Base-by-base conservation (phyloP, 108 stramenopile genomes). In the Pseudonitzschia multistriata region DNA sequence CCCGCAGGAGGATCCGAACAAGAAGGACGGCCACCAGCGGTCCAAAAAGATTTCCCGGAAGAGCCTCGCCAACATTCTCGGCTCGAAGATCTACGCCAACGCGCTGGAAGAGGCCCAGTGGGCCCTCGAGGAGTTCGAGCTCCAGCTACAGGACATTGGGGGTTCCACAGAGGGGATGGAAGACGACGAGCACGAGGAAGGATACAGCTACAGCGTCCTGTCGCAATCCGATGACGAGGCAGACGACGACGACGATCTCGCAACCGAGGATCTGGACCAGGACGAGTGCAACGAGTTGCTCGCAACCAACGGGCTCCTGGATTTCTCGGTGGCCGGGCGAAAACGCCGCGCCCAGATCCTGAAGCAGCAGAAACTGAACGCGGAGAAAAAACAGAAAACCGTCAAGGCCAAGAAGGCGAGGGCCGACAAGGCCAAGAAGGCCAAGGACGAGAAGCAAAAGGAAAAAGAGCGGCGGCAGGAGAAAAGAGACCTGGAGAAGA, bases 191-290 rank as follows among this genome's bases (percentile, higher is more conserved):
- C 74, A 81, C 48, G 80, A 79, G 8, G 68, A 71, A 48, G 74
- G 78, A 27, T 88, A 80, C 64, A 89, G 84, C 35, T 93, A 80
- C 42, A 66, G 80, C 39, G 70, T 86, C 10, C 70, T 93, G 65
- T 80, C 83, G 40, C 84, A 89, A 49, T 88, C 92, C 22, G 92
- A 93, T 57, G 91, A 88, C 39, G 91, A 92, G 67, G 87, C 85
- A 11, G 92, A 93, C 63, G 74, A 82, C 6, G 60, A 74, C 28
- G 69, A 77, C n/a, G 66, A 52, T 29, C 59, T 54, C 24, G 62
- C 55, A 4, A 60, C 60, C n/a, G 67, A 75, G 34, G 47, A 68
- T 29, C 79, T 82, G 52, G 89, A 94, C 36, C 57, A 83, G 21
- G 93, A 91, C 29, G 93, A 91, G 52, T 74, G 74, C 34, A 90